Evolutionary conservation across 1,139 yeast genomes (phyloP), one percentile per base, ranked within the genome.

Genomic region (Geotrichum siamense): DNA sequence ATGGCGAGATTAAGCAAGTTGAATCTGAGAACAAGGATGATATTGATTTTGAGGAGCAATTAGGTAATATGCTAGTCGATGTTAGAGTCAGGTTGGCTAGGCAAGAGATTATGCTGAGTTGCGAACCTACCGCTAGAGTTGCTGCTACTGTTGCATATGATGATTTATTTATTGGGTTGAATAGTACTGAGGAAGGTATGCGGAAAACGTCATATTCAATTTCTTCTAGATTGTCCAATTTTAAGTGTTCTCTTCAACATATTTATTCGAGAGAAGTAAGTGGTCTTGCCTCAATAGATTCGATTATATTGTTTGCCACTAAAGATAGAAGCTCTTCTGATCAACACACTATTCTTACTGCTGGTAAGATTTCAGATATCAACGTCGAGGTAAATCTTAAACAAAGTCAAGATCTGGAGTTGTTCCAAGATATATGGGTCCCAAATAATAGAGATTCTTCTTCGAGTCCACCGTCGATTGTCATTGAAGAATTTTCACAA

Each of bases 61-160:
- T 62, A 33, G 53, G 71, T 22, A 73, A 75, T 25, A 63, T 82
- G 48, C 89, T 84, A 53, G 57, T 87, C 20, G 79, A 77, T 47
- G 61, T 84, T 43, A 78, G 82, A 1, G 55, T 87, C 3, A 68
- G 75, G 40, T 73, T 89, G 41, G 86, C 80, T 23, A 75, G 78
- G 30, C 97, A 91, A 58, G 76, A 74, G 41, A 61, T 91, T 25
- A 75, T 83, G 3, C 68, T 91, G 43, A 82, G 94, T 53, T 91
- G 97, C 69, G 91, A 84, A 51, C 97, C 98, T 0, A 79, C 81
- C 12, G 97, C 97, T 0, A 85, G 84, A 58, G 94, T 91, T 1
- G 89, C 87, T 28, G 94, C 96, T 0, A 75, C 83, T 25, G 81
- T 86, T 20, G 82, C 85, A 2, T 69, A 82, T 31, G 82, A 79